These are phyloP conservation scores for Carex myosuroides DNA, from an alignment of 176 grass and related monocot species.

Conservation along the genomic window DNA sequence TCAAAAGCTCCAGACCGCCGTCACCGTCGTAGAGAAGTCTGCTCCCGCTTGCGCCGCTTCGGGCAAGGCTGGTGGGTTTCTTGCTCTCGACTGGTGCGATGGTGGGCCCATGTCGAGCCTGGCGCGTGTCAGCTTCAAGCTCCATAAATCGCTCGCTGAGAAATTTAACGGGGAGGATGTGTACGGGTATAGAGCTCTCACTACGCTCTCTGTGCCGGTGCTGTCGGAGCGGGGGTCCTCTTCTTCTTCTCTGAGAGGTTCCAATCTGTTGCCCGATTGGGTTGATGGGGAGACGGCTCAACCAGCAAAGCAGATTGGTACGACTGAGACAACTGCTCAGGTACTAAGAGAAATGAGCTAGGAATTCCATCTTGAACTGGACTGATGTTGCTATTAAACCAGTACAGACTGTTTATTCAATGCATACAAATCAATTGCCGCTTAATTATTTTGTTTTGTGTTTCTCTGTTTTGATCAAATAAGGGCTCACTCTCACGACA, in stretches of 20 bases:
- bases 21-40: conserved; percentile 59
- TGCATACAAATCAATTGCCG: background rate
- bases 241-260: background rate
- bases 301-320: conserved; percentile 49
- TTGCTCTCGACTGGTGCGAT: conserved; percentile 92
- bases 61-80: conserved; percentile 81
- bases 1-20: conserved; percentile 24
- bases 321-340: conserved; percentile 70
- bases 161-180: conserved; percentile 39
- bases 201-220: conserved; percentile 55
- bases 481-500: background rate
- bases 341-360: background rate
- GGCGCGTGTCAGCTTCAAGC: conserved; percentile 61
- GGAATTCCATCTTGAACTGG: background rate
- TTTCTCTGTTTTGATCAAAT: background rate
- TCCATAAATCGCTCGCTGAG: conserved; percentile 57
- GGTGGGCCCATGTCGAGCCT: conserved; percentile 43
- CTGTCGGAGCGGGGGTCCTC: background rate
- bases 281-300: conserved; percentile 49
- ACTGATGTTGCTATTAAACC: background rate
- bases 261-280: conserved; percentile 46
- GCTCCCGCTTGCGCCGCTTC: conserved; percentile 77
- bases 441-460: background rate
- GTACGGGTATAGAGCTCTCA: conserved; percentile 71
- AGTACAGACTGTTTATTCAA: background rate